Base-by-base conservation (phyloP, 495 filamentous ascomycete genomes). In the Hypoxylon perforatum region DNA sequence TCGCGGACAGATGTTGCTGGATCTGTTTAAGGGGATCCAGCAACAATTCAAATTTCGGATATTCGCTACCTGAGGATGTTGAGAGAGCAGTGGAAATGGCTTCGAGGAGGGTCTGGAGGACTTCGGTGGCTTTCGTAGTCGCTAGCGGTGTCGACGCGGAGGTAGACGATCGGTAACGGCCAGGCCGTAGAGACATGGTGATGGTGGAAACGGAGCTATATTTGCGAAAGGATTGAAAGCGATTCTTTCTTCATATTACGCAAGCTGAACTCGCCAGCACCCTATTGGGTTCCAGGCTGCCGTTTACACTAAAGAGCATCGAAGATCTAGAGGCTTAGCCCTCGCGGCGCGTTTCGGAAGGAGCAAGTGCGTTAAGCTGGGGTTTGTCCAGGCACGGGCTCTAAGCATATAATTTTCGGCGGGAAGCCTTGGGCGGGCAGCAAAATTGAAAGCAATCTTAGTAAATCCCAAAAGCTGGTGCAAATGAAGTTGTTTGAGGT, bases 101-200 rank as follows among this genome's bases (percentile, higher is more conserved):
- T 25, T 88, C 84, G 63, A 92, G 78, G 55, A 86, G 79, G 19
- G 77, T 76, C 45, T 88, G 82, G 55, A 92, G 79, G 63, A 90
- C 85, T 56, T 85, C 85, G 69, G 81, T 82, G 39, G 87, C 80
- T 70, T 84, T 82, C 46, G 87, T 86, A 11, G 74, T 79, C 57
- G 84, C 80, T 65, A 82, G 77, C 49, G 83, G 82, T 19, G 67
- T 75, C 25, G 85, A 87, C 38, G 83, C 76, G 65, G 87, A 85
- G 12, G 88, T 89, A 47, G 87, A 91, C 66, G 88, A 85, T 59
- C 87, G 83, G 72, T 83, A 85, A 15, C 83, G 83, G 68, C 86
- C 79, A 68, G 79, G 77, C 50, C 78, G 76, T 58, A 78, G 57
- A 41, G 82, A 78, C 73, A 86, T 85, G 71, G 55, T 69, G 66